Conservation (phyloP, 106 monocot genomes). For the Dendrobium officinale region DNA sequence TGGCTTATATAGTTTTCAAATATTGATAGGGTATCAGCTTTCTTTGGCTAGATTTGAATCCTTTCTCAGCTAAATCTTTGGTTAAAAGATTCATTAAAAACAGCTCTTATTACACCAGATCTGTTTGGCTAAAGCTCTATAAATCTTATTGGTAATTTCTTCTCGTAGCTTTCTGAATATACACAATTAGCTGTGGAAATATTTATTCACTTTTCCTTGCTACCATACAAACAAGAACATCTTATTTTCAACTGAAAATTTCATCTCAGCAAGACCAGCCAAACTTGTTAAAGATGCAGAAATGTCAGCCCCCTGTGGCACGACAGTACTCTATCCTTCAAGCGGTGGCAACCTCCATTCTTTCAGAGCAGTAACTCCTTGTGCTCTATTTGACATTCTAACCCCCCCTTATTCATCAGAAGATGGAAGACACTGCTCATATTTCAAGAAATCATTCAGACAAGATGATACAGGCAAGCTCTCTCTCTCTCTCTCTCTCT, state of each 20-base stretch:
- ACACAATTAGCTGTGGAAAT: too few species aligned
- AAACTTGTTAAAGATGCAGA: constrained; percentile 62
- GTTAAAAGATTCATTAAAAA: too few species aligned
- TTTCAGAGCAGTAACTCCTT: constrained; percentile 71
- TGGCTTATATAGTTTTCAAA: too few species aligned
- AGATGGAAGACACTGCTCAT: constrained; percentile 72
- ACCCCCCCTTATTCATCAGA: constrained; percentile 86
- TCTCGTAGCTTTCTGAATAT: too few species aligned
- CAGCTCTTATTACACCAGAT: too few species aligned
- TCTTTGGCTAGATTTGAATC: too few species aligned
- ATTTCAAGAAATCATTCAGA: constrained; percentile 46
- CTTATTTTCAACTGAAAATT: neutral
- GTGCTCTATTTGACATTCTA: constrained; percentile 80
- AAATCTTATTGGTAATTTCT: too few species aligned
- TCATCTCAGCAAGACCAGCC: constrained; percentile 51
- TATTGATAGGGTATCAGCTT: too few species aligned
- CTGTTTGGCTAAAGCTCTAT: too few species aligned
- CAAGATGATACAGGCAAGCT: constrained; percentile 30
- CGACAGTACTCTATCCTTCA: constrained; percentile 63
- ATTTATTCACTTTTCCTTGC: too few species aligned
- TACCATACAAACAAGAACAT: neutral
- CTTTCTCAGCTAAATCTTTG: too few species aligned
- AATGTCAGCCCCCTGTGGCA: constrained; percentile 75
- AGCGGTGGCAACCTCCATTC: constrained; percentile 81
- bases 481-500: neutral